Conservation (phyloP, 164 flowering plant species). For the Berberis thunbergii region DNA sequence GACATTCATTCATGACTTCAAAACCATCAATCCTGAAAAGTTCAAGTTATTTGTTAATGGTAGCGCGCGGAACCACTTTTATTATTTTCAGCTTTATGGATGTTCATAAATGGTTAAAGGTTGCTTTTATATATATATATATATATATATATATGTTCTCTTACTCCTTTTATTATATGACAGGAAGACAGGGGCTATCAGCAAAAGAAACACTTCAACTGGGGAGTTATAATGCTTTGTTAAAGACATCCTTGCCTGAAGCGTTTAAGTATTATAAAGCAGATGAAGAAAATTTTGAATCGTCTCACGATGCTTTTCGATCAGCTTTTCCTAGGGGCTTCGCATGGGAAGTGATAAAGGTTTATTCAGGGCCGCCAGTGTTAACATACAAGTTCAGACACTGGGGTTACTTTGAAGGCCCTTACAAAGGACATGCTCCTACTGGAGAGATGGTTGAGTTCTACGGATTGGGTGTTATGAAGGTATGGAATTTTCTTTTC, state of each 20-base stretch:
- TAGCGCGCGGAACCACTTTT: conserved; percentile 7
- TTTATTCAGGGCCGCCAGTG: conserved; percentile 72
- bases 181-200: conserved; percentile 71
- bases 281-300: conserved; percentile 70
- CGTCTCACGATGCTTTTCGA: conserved; percentile 66
- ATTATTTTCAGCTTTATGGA: neutral
- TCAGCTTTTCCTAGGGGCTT: conserved; percentile 77
- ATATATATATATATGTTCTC: no score
- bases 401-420: conserved; percentile 91
- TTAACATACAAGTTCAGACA: conserved; percentile 80
- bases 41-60: conserved; percentile 85
- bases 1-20: conserved; percentile 56
- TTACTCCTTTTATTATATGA: neutral
- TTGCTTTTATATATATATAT: neutral
- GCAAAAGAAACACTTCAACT: conserved; percentile 59
- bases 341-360: conserved; percentile 77
- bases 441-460: conserved; percentile 28
- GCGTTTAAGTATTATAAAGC: conserved; percentile 64
- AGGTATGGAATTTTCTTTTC: conserved; percentile 25
- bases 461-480: conserved; percentile 50
- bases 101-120: neutral
- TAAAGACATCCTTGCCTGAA: conserved; percentile 61
- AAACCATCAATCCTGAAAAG: conserved; percentile 63
- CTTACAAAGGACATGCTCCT: conserved; percentile 55
- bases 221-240: conserved; percentile 84